Base-by-base conservation (phyloP, 768 basidiomycete species). In the Auricularia heimuer region DNA sequence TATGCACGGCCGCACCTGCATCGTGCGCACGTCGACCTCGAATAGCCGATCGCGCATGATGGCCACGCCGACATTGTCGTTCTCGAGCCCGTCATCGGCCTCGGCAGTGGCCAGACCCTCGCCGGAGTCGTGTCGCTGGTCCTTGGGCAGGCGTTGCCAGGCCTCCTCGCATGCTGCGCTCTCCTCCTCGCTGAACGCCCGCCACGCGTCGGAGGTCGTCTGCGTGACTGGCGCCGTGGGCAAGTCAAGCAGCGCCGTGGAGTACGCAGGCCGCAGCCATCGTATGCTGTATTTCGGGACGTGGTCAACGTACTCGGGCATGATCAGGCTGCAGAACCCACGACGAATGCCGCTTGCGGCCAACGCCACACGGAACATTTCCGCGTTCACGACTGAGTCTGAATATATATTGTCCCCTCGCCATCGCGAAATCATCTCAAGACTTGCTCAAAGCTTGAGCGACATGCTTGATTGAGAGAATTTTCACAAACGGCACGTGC, bases 21-120 rank as follows among this genome's bases (percentile, higher is more conserved):
- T 72, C 4, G 62, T 65, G 37, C 64, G 61, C 8, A 73, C 72
- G 66, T 73, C 72, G 35, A 73, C 70, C 56, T 73, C 72, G 61
- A 71, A 73, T 24, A 73, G 63, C 39, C 68, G 64, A 63, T 73
- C 72, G 12, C 68, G 65, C 10, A 61, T 65, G 12, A 73, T 68
- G 2, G 69, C 64, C 3, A 73, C 67, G 14, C 72, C 72, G 18
- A 71, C 66, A 14, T 24, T 65, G 37, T 58, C 56, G 18, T 71
- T 69, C 34, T 69, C 65, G 12, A 68, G 62, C 11, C 64, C 69
- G 34, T 65, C 67, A 14, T 66, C 65, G 21, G 66, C 65, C 10
- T 24, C n/a, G 24, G 37, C 54, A n/a, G 36, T 4, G 21, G 10
- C 10, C 11, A 60, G 29, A 7, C 18, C 34, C 56, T 60, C 56